phyloP scores from a whole-genome alignment of 2,329 filamentous ascomycete species.

The Nemania abortiva region DNA sequence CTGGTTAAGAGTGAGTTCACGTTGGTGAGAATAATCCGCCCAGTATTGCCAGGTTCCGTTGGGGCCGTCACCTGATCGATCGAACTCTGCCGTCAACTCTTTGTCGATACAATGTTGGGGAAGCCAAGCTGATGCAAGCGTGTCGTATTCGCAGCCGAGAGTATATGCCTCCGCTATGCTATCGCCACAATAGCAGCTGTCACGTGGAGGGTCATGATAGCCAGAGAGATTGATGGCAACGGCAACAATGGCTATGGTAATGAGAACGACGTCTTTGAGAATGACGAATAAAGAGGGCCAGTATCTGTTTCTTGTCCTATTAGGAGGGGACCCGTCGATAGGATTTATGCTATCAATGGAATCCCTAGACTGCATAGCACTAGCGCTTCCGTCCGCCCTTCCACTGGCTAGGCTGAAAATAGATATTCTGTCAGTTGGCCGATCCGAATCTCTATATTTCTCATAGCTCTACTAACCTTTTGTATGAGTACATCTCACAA shows the following conservation, averaged over 20 bases:
- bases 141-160: background rate
- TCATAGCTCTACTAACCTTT: background rate
- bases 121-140: background rate
- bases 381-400: background rate
- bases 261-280: background rate
- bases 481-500: background rate
- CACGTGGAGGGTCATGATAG: background rate
- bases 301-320: background rate
- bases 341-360: background rate
- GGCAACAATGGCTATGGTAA: background rate
- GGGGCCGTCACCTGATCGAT: background rate
- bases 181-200: background rate
- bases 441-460: background rate
- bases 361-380: background rate
- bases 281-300: background rate
- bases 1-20: background rate
- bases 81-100: background rate
- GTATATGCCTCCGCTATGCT: background rate
- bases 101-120: conserved; percentile 2
- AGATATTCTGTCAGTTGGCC: background rate
- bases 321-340: background rate
- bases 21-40: background rate
- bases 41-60: conserved; percentile 1
- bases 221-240: background rate
- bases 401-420: background rate